These are phyloP conservation scores for Backusella sp. DNA, from an alignment of 192 early-diverging fungal species.

Conservation along the genomic window DNA sequence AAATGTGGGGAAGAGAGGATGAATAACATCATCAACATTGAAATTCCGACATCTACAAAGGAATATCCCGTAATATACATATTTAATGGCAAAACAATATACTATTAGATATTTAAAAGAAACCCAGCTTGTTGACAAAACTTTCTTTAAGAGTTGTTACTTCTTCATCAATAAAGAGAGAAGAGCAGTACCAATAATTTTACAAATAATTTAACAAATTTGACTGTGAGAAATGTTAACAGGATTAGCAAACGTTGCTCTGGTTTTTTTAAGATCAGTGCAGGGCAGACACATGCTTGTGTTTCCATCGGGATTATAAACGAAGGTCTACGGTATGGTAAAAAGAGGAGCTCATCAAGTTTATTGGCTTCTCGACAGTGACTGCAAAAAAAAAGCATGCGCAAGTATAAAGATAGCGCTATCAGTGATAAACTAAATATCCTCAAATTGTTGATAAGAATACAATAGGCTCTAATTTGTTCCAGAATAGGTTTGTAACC, in stretches of 20 bases:
- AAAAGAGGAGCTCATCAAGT: neutral
- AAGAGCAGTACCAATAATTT: neutral
- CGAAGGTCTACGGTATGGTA: neutral
- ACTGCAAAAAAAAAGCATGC: neutral
- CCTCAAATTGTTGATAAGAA: neutral
- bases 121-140: neutral
- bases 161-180: neutral
- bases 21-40: neutral
- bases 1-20: neutral
- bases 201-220: neutral
- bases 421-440: constrained; percentile 6
- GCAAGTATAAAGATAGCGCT: neutral
- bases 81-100: neutral
- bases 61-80: neutral
- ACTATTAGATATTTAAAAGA: neutral
- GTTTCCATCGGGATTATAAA: neutral
- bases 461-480: neutral
- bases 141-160: neutral
- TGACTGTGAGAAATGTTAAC: neutral
- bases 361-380: neutral
- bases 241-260: neutral
- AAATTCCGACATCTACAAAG: neutral
- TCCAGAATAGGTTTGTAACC: constrained; percentile 7
- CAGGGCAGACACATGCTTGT: neutral
- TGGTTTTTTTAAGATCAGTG: neutral